phyloP scores from a whole-genome alignment of 192 early-diverging fungal genomes.

The Coemansia sp. region DNA sequence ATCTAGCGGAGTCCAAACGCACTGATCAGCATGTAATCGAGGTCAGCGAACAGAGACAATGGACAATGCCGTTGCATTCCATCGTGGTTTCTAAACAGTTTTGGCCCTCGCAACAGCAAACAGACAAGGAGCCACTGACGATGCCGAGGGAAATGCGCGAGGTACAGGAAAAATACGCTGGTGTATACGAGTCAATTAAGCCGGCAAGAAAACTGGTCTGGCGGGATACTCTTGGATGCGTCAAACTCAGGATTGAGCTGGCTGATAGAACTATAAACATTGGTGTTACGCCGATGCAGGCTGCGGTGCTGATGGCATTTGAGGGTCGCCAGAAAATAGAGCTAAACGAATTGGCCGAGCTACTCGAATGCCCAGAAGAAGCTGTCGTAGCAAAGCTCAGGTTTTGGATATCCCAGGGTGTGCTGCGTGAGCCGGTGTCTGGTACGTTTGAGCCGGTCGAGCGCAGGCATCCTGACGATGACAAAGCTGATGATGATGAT shows the following conservation, averaged over 20 bases:
- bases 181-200: constrained; percentile 54
- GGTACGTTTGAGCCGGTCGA: constrained; percentile 29
- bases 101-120: constrained; percentile 56
- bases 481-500: background rate
- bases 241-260: constrained; percentile 61
- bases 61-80: constrained; percentile 45
- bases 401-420: constrained; percentile 48
- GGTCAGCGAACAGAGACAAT: background rate
- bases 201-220: constrained; percentile 65
- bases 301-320: constrained; percentile 54
- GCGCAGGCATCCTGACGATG: background rate
- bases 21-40: constrained; percentile 59
- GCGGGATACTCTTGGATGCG: constrained; percentile 56
- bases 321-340: constrained; percentile 1
- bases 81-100: constrained; percentile 66
- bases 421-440: constrained; percentile 27
- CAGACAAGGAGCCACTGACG: constrained; percentile 19
- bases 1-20: constrained; percentile 73
- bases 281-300: constrained; percentile 59
- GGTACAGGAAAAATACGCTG: constrained; percentile 50
- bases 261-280: constrained; percentile 54
- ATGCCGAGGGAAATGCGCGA: constrained; percentile 51
- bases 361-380: constrained; percentile 27
- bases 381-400: constrained; percentile 20
- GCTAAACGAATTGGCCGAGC: constrained; percentile 15